Conservation (phyloP, 495 filamentous ascomycete species). For the Jackrogersella multiformis region DNA sequence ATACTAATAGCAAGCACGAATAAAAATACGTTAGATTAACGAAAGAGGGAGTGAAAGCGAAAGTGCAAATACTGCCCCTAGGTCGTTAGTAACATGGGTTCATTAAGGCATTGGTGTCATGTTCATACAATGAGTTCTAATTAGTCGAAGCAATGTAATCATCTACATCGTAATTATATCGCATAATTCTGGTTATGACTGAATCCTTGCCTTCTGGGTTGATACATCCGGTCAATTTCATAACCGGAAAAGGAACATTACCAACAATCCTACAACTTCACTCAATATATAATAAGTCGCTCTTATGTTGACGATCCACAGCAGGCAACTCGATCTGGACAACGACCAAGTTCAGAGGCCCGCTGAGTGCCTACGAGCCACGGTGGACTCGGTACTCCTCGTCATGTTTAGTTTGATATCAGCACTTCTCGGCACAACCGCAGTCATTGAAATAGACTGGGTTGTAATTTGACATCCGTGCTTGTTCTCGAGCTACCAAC, state of each 20-base stretch:
- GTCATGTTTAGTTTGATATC: slow-evolving; percentile 55
- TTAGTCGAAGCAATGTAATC: not conserved
- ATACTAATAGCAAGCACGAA: too few relatives aligned
- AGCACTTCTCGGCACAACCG: slow-evolving; percentile 90
- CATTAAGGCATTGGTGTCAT: not conserved
- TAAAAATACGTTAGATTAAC: too few relatives aligned
- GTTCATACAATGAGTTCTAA: not conserved
- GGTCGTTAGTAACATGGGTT: too few relatives aligned
- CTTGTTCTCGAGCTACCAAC: slow-evolving; percentile 52
- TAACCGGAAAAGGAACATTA: not conserved
- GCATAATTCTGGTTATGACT: too few relatives aligned
- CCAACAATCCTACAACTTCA: not conserved
- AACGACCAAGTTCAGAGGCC: slow-evolving; percentile 35
- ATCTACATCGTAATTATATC: too few relatives aligned
- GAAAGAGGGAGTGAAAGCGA: too few relatives aligned
- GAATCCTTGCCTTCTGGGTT: too few relatives aligned
- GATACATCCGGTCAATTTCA: too few relatives aligned
- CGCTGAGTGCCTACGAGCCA: slow-evolving; percentile 44
- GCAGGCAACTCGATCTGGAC: slow-evolving; percentile 27
- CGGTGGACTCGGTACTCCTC: slow-evolving; percentile 47
- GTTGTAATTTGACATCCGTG: slow-evolving; percentile 99
- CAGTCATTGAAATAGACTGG: slow-evolving; percentile 79
- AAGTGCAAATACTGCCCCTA: too few relatives aligned
- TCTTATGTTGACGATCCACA: slow-evolving; percentile 45
- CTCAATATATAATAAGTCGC: not conserved